These are phyloP conservation scores for Scalesia atractyloides DNA, from an alignment of 129 eudicot species.

Conservation along the genomic window DNA sequence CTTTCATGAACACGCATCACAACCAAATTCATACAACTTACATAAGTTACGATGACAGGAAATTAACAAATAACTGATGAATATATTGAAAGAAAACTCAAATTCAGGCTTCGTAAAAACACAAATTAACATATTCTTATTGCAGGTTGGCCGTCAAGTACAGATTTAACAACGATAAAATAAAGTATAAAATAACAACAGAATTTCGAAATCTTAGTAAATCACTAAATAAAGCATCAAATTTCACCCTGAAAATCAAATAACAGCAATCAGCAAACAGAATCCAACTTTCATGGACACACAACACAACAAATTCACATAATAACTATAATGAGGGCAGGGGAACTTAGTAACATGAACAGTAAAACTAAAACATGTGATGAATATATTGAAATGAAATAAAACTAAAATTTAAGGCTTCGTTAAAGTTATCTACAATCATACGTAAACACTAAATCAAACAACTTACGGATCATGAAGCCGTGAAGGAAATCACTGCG, in stretches of 20 bases:
- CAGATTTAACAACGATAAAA: not conserved
- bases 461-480: conserved; percentile 18
- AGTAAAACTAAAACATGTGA: not conserved
- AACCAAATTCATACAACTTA: too few species aligned
- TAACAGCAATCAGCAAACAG: conserved; percentile 6
- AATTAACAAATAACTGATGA: too few species aligned
- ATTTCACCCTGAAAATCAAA: conserved; percentile 23
- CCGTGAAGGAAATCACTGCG: not conserved
- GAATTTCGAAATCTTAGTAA: not conserved
- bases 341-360: conserved; percentile 2
- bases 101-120: too few species aligned
- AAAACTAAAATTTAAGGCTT: not conserved
- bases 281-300: not conserved
- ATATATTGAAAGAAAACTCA: too few species aligned
- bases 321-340: not conserved
- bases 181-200: not conserved
- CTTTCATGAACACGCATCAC: too few species aligned
- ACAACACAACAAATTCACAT: too few species aligned
- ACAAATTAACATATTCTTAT: too few species aligned
- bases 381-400: too few species aligned
- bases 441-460: conserved; percentile 4
- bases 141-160: not conserved
- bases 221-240: too few species aligned
- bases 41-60: too few species aligned
- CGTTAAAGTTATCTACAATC: conserved; percentile 1